Evolutionary conservation across 768 basidiomycete species (phyloP).

Genomic region (Boletus vinaceobasis): DNA sequence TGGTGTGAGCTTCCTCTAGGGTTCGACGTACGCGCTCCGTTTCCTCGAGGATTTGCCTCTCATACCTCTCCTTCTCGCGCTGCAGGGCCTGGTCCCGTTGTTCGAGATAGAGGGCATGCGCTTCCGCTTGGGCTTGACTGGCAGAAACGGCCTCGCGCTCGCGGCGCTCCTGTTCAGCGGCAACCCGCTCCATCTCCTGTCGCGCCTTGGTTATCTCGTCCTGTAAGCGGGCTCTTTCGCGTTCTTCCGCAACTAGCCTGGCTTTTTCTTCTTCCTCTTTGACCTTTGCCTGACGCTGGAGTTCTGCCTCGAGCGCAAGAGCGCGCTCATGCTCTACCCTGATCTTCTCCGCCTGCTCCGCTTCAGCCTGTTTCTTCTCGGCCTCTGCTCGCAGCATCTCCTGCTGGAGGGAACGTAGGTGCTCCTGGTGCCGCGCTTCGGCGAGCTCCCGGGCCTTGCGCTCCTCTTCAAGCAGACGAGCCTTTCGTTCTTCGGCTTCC

Average conservation of each 20-base stretch:
- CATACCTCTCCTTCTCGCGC: conserved; percentile 24
- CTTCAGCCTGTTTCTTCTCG: conserved; percentile 19
- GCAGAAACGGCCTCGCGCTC: conserved; percentile 23
- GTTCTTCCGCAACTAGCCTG: conserved; percentile 23
- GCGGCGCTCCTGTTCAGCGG: conserved; percentile 25
- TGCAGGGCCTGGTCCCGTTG: conserved; percentile 20
- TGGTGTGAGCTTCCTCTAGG: conserved; percentile 24
- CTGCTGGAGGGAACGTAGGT: conserved; percentile 26
- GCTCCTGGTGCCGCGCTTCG: conserved; percentile 29
- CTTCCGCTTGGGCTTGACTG: conserved; percentile 26
- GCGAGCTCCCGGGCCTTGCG: conserved; percentile 26
- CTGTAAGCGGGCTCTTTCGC: conserved; percentile 29
- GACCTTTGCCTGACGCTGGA: conserved; percentile 24
- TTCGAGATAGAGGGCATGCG: conserved; percentile 23
- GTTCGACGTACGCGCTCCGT: conserved; percentile 23
- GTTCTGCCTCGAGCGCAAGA: conserved; percentile 28
- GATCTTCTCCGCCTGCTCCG: conserved; percentile 27
- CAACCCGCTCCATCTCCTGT: conserved; percentile 22
- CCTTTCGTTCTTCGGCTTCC: conserved; percentile 28
- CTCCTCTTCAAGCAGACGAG: conserved; percentile 30
- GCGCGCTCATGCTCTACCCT: conserved; percentile 28
- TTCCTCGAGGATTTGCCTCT: conserved; percentile 25
- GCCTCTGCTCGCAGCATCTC: conserved; percentile 26
- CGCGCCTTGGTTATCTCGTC: conserved; percentile 27
- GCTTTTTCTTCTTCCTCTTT: conserved; percentile 26